Evolutionary conservation across 1,284 basidiomycete genomes (phyloP).

Genomic region (Ustilago vetiveriae): DNA sequence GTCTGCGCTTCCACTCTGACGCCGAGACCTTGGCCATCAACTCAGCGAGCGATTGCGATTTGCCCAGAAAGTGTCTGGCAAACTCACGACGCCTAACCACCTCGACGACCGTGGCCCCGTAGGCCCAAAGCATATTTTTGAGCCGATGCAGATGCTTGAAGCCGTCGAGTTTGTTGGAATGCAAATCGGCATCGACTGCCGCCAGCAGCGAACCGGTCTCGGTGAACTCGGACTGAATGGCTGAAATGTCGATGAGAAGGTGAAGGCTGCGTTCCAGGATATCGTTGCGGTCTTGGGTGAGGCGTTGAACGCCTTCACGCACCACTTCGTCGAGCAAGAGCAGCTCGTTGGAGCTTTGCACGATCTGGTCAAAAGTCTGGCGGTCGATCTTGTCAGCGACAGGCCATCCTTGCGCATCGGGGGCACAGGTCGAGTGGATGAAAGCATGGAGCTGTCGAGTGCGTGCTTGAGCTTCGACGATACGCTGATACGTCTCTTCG

Average conservation of each 20-base stretch:
- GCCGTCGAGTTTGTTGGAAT: conserved; percentile 71
- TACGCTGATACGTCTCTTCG: conserved; percentile 52
- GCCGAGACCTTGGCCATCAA: conserved; percentile 63
- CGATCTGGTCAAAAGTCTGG: conserved; percentile 39
- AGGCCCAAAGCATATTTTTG: conserved; percentile 89
- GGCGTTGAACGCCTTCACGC: conserved; percentile 48
- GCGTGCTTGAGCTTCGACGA: conserved; percentile 34
- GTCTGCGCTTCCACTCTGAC: conserved; percentile 53
- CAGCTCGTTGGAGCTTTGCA: conserved; percentile 48
- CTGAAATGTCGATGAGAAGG: conserved; percentile 62
- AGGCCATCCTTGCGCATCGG: conserved; percentile 59
- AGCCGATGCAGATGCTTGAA: conserved; percentile 89
- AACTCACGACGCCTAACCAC: conserved; percentile 89
- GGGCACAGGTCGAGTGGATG: conserved; percentile 48
- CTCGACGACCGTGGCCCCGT: conserved; percentile 90
- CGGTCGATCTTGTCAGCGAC: conserved; percentile 52
- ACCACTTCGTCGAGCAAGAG: conserved; percentile 53
- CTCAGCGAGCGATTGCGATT: conserved; percentile 61
- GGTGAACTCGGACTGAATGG: conserved; percentile 64
- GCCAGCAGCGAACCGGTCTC: conserved; percentile 52
- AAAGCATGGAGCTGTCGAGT: conserved; percentile 34
- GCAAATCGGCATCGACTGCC: conserved; percentile 54
- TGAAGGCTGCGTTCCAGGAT: conserved; percentile 58
- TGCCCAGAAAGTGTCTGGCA: conserved; percentile 54
- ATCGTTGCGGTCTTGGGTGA: conserved; percentile 64